Percentiles rank a stretch among this genome's conserved stretches.
Conservation (phyloP, 73 alveolate genomes). For the Paramecium octaurelia region DNA sequence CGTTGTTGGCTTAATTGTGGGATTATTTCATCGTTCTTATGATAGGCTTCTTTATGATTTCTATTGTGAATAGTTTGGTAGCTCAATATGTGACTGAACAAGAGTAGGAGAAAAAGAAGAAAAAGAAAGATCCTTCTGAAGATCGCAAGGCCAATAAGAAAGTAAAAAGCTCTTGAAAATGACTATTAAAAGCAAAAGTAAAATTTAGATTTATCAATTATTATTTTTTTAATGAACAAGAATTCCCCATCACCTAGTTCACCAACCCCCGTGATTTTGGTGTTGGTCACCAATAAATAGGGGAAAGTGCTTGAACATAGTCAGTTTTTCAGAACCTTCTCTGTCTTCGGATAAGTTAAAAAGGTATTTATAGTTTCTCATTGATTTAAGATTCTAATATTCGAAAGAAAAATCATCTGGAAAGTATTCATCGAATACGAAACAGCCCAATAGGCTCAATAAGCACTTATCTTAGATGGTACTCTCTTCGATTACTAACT, state of each 20-base stretch:
- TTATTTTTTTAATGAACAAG: not conserved
- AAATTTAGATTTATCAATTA: not conserved
- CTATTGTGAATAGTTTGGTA: constrained; percentile 57
- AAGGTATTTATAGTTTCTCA: not conserved
- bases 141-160: not conserved
- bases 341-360: constrained; percentile 30
- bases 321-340: constrained; percentile 14
- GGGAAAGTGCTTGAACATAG: constrained; percentile 49
- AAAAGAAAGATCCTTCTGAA: not conserved
- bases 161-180: not conserved
- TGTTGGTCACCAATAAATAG: constrained; percentile 45
- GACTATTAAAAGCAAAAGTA: not conserved
- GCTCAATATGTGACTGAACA: not conserved
- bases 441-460: constrained; percentile 5
- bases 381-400: not conserved
- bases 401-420: constrained; percentile 47
- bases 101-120: not conserved
- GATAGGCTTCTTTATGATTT: constrained; percentile 65
- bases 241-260: constrained; percentile 27
- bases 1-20: constrained; percentile 63
- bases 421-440: constrained; percentile 46
- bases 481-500: constrained; percentile 27
- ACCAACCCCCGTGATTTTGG: constrained; percentile 46
- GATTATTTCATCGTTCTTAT: constrained; percentile 58
- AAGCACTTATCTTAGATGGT: constrained; percentile 46